Base-by-base conservation (phyloP, 495 filamentous ascomycete species). In the Usnea hakonensis region DNA sequence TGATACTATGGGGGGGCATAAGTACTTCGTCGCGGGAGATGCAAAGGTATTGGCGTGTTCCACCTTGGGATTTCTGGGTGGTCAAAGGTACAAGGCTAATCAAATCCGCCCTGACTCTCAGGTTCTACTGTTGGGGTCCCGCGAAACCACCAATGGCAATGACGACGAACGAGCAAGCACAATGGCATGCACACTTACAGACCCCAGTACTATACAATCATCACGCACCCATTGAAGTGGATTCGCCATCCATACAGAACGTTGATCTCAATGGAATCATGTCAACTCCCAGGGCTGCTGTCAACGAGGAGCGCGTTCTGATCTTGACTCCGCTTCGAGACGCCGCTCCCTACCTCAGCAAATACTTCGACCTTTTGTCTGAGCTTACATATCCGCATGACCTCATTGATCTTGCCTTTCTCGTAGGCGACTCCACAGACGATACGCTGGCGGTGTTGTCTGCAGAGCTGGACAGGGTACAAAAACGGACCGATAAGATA, bases 111-210 rank as follows among this genome's bases (percentile, higher is more conserved):
- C 30, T 58, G 48, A 32, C 48, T 38, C 58, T 44, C 72, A 97
- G 95, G 74, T 97, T 95, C 74, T 96, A 95, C 76, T 98, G 94
- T 79, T 98, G 89, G 80, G 94, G 94, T 16, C 92, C 94, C 11
- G 81, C 88, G 14, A 96, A 92, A 77, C 80, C 94, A 16, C 94
- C 94, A 54, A 95, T 95, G 87, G 85, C 92, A 44, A 96, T 98
- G 89, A 83, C 85, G 37, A 76, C 87, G 30, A 95, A 96, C 68
- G 94, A 97, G 70, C 88, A 95, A 74, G 84, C 84, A 53, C 83
- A 87, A 62, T 98, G 94, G 94, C 87, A 89, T 64, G 83, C 85
- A 59, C 91, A 96, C 71, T 76, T 91, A 57, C 85, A 90, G 64
- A 97, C 94, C 11, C 94, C 94, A 41, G 89, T 97, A 62, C 83